A percentile compares a stretch with the other conserved stretches of the same genome.
Conservation (phyloP, 2,329 filamentous ascomycete species). For the Cytospora piceicola region DNA sequence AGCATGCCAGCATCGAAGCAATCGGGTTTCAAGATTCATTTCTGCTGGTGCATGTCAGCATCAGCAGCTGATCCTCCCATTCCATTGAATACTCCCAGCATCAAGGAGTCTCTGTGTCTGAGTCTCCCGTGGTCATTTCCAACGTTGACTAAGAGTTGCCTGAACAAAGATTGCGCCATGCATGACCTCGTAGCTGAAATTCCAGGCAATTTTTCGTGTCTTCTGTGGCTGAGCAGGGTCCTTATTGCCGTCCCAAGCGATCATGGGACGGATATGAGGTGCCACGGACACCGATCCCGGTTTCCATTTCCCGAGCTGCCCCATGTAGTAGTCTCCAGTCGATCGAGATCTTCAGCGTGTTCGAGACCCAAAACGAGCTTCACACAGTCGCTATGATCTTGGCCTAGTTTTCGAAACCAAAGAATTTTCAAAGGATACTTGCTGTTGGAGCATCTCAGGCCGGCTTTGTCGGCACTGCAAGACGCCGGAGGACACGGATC, state of each 20-base stretch:
- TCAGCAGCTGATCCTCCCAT: slow-evolving; percentile 3
- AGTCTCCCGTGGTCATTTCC: slow-evolving; percentile 1
- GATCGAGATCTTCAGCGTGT: slow-evolving; percentile 14
- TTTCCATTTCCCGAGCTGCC: slow-evolving; percentile 10
- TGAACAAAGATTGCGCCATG: slow-evolving; percentile 19
- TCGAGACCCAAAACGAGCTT: not conserved
- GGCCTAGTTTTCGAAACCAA: not conserved
- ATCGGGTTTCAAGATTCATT: slow-evolving; percentile 5
- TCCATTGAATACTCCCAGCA: slow-evolving; percentile 1
- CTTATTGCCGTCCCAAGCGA: not conserved
- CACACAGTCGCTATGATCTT: not conserved
- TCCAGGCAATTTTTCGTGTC: slow-evolving; percentile 17
- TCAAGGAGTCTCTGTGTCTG: not conserved
- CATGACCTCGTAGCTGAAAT: not conserved
- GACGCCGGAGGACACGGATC: not conserved
- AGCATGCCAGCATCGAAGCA: slow-evolving; percentile 4
- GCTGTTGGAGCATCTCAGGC: not conserved
- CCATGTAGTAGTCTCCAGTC: slow-evolving; percentile 15
- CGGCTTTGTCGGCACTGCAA: not conserved
- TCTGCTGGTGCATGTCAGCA: slow-evolving; percentile 10
- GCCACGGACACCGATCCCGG: not conserved
- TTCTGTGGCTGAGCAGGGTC: slow-evolving; percentile 16
- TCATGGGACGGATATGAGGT: slow-evolving; percentile 1
- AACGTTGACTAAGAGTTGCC: not conserved
- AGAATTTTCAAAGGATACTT: not conserved